Base-by-base conservation (phyloP, 345 rosid species). In the Aethionema arabicum region DNA sequence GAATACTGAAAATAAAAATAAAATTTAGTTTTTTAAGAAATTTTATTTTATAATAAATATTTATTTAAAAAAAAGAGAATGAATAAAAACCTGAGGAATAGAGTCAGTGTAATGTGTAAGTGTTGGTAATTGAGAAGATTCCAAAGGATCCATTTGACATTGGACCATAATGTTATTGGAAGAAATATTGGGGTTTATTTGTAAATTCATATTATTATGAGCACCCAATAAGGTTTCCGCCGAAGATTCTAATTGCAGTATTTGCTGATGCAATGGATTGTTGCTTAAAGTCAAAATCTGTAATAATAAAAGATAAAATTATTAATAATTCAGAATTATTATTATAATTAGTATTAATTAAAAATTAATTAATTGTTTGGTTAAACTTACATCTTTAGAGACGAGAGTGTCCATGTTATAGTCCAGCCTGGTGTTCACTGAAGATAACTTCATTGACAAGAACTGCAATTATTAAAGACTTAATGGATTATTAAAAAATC, bases 391-490 rank as follows among this genome's bases (percentile, higher is more conserved):
- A 71, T 88, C 83, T 66, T 88, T 85, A 54, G 95, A 67, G 73
- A 77, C 47, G 36, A 81, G 72, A 61, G 79, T 38, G 32, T 85
- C 83, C 79, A 78, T 54, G 73, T 79, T 82, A 76, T 71, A 72
- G 46, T 83, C 90, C 86, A 79, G 79, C 78, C 89, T 77, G 85
- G 89, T 76, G 62, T 85, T 82, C 62, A 88, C 91, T 48, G 98
- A 79, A 63, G 98, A 81, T 76, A 91, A 70, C 85, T 88, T 88
- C 98, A 91, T 91, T 0, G 98, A 91, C 56, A 91, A 89, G 75
- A 82, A 88, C 98, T 91, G 86, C 73, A 38, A 70, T 35, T 33
- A 55, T 61, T 52, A 41, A 73, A 11, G n/a, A 56, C 29, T 4
- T 36, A 43, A 29, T 16, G n/a, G 3, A 69, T 15, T 47, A 38